Base-by-base conservation (phyloP, 768 basidiomycete genomes). In the Tylopilus rubrobrunneus region DNA sequence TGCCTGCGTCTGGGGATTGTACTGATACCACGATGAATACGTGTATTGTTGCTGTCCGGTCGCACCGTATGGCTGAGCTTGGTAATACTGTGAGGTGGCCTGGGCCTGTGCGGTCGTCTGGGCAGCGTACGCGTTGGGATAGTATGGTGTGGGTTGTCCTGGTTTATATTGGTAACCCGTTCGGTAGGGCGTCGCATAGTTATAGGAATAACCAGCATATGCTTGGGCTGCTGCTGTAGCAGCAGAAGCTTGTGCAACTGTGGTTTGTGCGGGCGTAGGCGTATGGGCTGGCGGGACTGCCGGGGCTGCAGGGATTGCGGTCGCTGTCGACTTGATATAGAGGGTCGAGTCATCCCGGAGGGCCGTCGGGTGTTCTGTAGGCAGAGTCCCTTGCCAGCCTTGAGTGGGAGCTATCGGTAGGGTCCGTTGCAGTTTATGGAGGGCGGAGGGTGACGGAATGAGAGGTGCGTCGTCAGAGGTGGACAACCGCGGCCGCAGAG, bases 311-410 rank as follows among this genome's bases (percentile, higher is more conserved):
- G 72, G 68, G 34, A 71, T 67, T 37, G 67, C 58, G 7, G 73
- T 65, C 15, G 73, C 64, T 4, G 76, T 73, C 2, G 80, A 68
- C 57, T 78, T 78, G 55, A 89, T 77, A 69, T 83, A 85, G 43
- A 90, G 71, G 2, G 89, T 92, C 4, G 81, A 78, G 63, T 92
- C 84, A 66, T 91, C 89, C 17, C 84, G 82, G 15, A 91, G 77
- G 6, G 89, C 86, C 0, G 79, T 77, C 10, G 78, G 55, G 25
- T 78, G 76, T 45, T 77, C 73, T 12, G 81, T 62, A 11, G 85
- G 82, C 4, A 92, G 77, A 3, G 84, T 91, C 34, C 89, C 89
- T 59, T 83, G 74, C 89, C 89, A 92, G 21, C 88, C 86, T 52
- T 74, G 73, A 3, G 81, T 74, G 15, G 85, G 76, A 9, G 77